Base-by-base conservation (phyloP, 2,329 filamentous ascomycete species). In the Botrytis elliptica region DNA sequence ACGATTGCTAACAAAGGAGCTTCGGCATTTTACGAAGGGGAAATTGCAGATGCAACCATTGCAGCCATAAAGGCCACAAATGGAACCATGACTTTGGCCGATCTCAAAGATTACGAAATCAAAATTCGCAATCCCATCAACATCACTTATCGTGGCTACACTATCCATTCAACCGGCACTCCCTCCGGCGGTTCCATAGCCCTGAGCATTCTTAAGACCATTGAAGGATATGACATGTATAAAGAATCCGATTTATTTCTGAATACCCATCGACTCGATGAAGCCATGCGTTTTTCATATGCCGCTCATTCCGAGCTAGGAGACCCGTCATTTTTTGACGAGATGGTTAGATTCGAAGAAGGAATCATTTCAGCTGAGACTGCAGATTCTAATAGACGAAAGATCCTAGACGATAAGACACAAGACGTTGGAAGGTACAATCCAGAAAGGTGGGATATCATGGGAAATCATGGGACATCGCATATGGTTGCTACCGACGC, bases 241-340 rank as follows among this genome's bases (percentile, higher is more conserved):
- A 80, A 85, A 12, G 74, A 78, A 46, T 73, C 71, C 91, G 60
- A 74, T 25, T 62, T 72, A 4, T 62, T 93, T 77, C 84, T 97
- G 0, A 93, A 91, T 55, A 91, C 91, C 0, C 96, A 98, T 82
- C 89, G 93, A 22, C 87, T 97, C 76, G 90, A 94, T 79, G 96
- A 98, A 85, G 92, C 94, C 20, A 93, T 97, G 84, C 89, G 94
- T 36, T 98, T 97, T 81, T 94, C 89, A 4, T 98, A 98, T 81
- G 94, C 91, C 6, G 85, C 92, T 78, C 90, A 94, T 73, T 87
- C 90, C n/a, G 86, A 91, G 42, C 87, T 98, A 0, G 95, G 94
- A 7, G 96, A 98, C 81, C 96, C 95, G 0, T 85, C 84, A 1
- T 97, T 92, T 80, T 88, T 97, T 6, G 77, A 85, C 0, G 88